A percentile compares a stretch with the other conserved stretches of the same genome.
Evolutionary conservation across 352 stramenopile genomes (phyloP).

Genomic region (Aphanomyces stellatus): DNA sequence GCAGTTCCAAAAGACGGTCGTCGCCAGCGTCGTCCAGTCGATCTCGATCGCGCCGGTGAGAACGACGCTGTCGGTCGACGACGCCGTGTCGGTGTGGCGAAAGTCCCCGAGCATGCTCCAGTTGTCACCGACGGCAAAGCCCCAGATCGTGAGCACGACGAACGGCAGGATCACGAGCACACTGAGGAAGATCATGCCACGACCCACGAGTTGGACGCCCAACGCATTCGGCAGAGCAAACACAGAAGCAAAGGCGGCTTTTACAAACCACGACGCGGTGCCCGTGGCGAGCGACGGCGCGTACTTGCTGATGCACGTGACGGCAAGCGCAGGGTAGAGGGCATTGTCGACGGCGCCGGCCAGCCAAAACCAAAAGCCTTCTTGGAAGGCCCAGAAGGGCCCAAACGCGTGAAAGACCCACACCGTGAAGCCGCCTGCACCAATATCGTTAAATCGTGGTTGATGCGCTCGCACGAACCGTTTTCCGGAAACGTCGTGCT

Average conservation of each 20-base stretch:
- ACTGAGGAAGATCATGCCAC: slow-evolving; percentile 61
- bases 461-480: slow-evolving; percentile 19
- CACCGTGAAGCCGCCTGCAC: slow-evolving; percentile 63
- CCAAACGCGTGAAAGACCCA: slow-evolving; percentile 90
- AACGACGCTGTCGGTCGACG: slow-evolving; percentile 23
- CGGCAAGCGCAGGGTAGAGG: slow-evolving; percentile 82
- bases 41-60: slow-evolving; percentile 30
- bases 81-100: slow-evolving; percentile 33
- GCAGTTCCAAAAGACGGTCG: slow-evolving; percentile 95
- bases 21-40: slow-evolving; percentile 81
- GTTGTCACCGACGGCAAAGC: slow-evolving; percentile 22
- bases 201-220: slow-evolving; percentile 75
- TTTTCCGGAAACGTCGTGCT: slow-evolving; percentile 82
- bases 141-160: slow-evolving; percentile 52
- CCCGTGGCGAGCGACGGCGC: slow-evolving; percentile 28
- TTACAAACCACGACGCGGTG: slow-evolving; percentile 34
- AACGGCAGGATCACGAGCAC: slow-evolving; percentile 88
- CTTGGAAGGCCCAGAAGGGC: slow-evolving; percentile 76
- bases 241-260: slow-evolving; percentile 31
- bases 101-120: slow-evolving; percentile 34
- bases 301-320: slow-evolving; percentile 35
- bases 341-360: slow-evolving; percentile 88
- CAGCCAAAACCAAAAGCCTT: slow-evolving; percentile 79
- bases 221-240: slow-evolving; percentile 38
- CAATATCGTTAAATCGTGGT: neutral